Conservation (phyloP, 805 yeast species). For the Tetrapisispora phaffii region DNA sequence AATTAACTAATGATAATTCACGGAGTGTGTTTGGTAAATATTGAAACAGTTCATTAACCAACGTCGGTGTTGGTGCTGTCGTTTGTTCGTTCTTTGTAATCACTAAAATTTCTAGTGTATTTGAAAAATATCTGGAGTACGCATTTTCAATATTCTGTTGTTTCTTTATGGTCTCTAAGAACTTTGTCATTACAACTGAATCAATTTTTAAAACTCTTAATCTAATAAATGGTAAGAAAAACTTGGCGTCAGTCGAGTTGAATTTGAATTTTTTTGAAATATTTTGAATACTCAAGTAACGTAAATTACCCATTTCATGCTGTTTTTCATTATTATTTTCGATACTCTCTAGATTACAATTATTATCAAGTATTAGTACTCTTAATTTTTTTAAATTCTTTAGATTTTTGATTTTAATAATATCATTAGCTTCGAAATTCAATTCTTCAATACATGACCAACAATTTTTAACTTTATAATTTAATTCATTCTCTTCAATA, state of each 20-base stretch:
- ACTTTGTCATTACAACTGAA: neutral
- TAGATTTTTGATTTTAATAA: constrained; percentile 18
- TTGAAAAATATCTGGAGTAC: neutral
- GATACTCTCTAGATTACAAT: constrained; percentile 5
- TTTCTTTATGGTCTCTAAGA: neutral
- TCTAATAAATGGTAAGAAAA: neutral
- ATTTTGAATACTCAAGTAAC: neutral
- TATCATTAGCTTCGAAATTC: constrained; percentile 18
- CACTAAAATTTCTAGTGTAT: constrained; percentile 1
- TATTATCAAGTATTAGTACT: constrained; percentile 17
- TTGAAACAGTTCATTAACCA: neutral
- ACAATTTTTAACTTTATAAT: constrained; percentile 5
- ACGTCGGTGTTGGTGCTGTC: neutral
- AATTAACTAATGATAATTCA: constrained; percentile 1
- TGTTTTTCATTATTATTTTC: no score
- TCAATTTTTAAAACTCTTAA: constrained; percentile 2
- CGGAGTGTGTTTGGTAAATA: constrained; percentile 1
- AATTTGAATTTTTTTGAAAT: neutral
- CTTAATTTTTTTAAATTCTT: constrained; percentile 10
- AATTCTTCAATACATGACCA: constrained; percentile 18
- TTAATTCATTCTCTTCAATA: constrained; percentile 4
- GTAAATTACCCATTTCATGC: constrained; percentile 1
- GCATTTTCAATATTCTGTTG: neutral
- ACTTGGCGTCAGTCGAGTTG: neutral
- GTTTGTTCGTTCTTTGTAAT: neutral